These are phyloP conservation scores for Penicillium brasilianum DNA, from an alignment of 2,329 filamentous ascomycete genomes.

Conservation along the genomic window DNA sequence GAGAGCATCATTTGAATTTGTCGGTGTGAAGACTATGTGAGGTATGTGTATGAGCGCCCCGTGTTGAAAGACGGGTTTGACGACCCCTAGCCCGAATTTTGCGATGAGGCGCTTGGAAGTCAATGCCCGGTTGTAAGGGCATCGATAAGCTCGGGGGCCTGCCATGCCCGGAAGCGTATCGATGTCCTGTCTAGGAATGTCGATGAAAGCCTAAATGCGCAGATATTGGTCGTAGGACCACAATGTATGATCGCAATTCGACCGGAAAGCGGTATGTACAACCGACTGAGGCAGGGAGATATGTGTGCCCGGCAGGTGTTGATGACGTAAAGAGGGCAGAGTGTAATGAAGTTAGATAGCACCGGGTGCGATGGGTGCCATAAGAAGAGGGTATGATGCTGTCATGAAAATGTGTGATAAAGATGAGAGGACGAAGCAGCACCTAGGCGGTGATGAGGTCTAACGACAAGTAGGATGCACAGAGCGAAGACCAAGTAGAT, in stretches of 20 bases:
- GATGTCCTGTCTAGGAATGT: slow-evolving; percentile 1
- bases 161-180: slow-evolving; percentile 11
- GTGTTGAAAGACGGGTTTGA: background rate
- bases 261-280: slow-evolving; percentile 22
- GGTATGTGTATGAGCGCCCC: background rate
- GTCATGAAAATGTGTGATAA: slow-evolving; percentile 17
- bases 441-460: background rate
- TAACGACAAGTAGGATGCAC: background rate
- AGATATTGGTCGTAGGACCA: slow-evolving; percentile 6
- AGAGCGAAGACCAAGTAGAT: background rate
- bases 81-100: background rate
- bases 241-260: slow-evolving; percentile 6
- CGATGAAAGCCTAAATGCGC: slow-evolving; percentile 10
- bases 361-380: slow-evolving; percentile 8
- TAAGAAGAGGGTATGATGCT: slow-evolving; percentile 20
- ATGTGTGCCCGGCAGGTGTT: slow-evolving; percentile 10
- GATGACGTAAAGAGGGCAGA: slow-evolving; percentile 9
- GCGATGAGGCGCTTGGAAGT: background rate
- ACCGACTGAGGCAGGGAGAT: slow-evolving; percentile 11
- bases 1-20: background rate
- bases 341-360: slow-evolving; percentile 11
- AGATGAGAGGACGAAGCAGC: slow-evolving; percentile 6
- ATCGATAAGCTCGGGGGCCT: slow-evolving; percentile 1
- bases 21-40: background rate
- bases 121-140: background rate